Base-by-base conservation (phyloP, 2,329 filamentous ascomycete species). In the Cladophialophora chaetospira region DNA sequence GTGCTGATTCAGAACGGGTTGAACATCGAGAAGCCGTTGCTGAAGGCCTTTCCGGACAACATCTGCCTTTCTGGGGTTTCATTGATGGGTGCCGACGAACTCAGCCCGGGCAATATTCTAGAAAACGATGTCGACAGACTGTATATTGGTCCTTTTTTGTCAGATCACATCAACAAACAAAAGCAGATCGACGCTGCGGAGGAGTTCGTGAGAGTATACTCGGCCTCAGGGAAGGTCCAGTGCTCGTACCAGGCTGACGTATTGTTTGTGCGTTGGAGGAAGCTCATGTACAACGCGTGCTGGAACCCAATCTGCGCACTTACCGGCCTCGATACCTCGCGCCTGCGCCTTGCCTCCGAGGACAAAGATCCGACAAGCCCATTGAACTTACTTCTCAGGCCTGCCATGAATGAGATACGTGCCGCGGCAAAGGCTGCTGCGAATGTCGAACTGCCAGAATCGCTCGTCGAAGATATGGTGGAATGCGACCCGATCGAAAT, bases 1-100 rank as follows among this genome's bases (percentile, higher is more conserved):
- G 73, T 85, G 0, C 74, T 87, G 5, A 71, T 83, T 4, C 84
- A 87, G 60, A 87, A 87, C 64, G 84, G 84, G 0, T 69, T 86
- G n/a, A 83, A 85, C 63, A 86, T 86, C 59, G 82, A 86, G 61
- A 77, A 74, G 38, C 81, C 82, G 0, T 65, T 86, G 17, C 65
- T 81, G 15, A 54, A 65, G 0, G 68, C 70, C 0, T 84, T 84
- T 63, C 82, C 82, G 0, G 56, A 66, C 2, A 85, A 82, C 57
- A 67, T 77, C 0, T 64, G 84, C 5, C 71, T 86, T 1, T 81
- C 77, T 2, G 80, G 81, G 3, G 74, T 85, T 6, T 77, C 75
- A 2, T 70, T 79, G 48, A 82, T 81, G 52, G 79, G 80, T 23
- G 76, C 79, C 2, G 76, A 76, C 3, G 81, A 85, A 62, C 69